Conservation (phyloP, 2,329 filamentous ascomycete species). For the Penicillium sp. region DNA sequence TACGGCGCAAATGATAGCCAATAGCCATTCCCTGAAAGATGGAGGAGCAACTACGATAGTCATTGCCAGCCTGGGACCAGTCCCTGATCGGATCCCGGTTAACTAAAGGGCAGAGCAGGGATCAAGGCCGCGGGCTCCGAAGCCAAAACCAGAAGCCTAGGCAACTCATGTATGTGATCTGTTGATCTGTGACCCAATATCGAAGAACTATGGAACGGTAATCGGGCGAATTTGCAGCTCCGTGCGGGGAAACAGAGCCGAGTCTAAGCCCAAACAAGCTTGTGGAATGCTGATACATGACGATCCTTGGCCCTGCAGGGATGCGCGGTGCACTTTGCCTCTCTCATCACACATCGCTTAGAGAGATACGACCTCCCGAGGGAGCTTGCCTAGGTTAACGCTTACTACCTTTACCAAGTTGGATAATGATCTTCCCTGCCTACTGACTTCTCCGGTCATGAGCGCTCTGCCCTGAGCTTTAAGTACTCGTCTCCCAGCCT, state of each 20-base stretch:
- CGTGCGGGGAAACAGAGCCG: slow-evolving; percentile 11
- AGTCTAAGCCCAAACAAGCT: slow-evolving; percentile 8
- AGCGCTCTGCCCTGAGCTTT: neutral
- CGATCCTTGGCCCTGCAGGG: slow-evolving; percentile 8
- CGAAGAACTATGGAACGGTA: neutral
- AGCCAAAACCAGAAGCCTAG: neutral
- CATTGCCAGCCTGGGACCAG: neutral
- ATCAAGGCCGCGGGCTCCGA: neutral
- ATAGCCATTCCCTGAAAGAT: neutral
- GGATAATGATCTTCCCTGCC: slow-evolving; percentile 10
- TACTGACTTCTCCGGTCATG: neutral
- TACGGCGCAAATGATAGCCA: neutral
- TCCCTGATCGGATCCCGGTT: neutral
- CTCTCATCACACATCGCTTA: slow-evolving; percentile 18
- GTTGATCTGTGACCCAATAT: neutral
- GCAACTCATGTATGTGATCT: neutral
- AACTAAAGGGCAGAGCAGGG: neutral
- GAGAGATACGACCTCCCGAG: slow-evolving; percentile 11
- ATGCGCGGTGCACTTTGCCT: neutral
- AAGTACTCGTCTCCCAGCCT: slow-evolving; percentile 7
- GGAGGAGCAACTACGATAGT: neutral
- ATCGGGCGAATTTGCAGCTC: slow-evolving; percentile 6
- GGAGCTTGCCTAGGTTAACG: neutral
- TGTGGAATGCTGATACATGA: slow-evolving; percentile 7
- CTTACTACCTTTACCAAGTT: slow-evolving; percentile 3